Percentiles rank a stretch among this genome's conserved stretches.
phyloP scores from a whole-genome alignment of 2,329 filamentous ascomycete species.

The Colletotrichum sp. region DNA sequence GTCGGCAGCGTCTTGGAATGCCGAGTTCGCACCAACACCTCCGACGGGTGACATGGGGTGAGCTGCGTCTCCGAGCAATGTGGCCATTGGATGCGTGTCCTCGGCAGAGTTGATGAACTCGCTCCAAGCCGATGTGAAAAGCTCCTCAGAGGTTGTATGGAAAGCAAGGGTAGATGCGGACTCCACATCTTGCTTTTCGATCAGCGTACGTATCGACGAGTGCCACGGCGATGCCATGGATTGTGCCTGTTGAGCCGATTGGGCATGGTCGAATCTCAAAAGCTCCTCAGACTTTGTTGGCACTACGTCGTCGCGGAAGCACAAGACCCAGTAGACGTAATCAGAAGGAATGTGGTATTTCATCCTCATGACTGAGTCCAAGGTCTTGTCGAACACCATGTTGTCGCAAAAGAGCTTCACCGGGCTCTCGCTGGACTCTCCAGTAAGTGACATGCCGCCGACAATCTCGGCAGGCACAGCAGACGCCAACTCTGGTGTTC shows the following conservation, averaged over 20 bases:
- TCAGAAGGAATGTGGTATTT: slow-evolving; percentile 25
- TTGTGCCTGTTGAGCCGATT: not conserved
- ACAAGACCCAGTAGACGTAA: slow-evolving; percentile 39
- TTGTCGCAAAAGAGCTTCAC: slow-evolving; percentile 14
- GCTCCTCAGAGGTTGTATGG: not conserved
- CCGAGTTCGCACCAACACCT: slow-evolving; percentile 10
- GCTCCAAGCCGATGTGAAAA: not conserved
- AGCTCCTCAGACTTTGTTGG: not conserved
- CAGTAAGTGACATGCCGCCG: slow-evolving; percentile 29
- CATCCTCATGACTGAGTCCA: not conserved
- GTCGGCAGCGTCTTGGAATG: slow-evolving; percentile 8
- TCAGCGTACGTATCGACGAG: not conserved
- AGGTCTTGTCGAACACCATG: slow-evolving; percentile 14
- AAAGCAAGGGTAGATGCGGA: not conserved
- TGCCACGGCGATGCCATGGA: not conserved
- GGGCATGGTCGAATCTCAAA: not conserved
- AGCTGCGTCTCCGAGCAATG: slow-evolving; percentile 19
- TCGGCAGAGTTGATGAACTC: not conserved
- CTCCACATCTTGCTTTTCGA: not conserved
- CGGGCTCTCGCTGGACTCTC: slow-evolving; percentile 17
- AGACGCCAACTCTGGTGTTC: slow-evolving; percentile 28
- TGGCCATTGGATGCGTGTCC: not conserved
- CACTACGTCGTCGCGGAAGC: slow-evolving; percentile 10
- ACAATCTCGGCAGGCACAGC: slow-evolving; percentile 20
- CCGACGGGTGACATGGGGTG: slow-evolving; percentile 15